These are phyloP conservation scores for Rhizopogon vulgaris DNA, from an alignment of 768 basidiomycete species.

Conservation along the genomic window DNA sequence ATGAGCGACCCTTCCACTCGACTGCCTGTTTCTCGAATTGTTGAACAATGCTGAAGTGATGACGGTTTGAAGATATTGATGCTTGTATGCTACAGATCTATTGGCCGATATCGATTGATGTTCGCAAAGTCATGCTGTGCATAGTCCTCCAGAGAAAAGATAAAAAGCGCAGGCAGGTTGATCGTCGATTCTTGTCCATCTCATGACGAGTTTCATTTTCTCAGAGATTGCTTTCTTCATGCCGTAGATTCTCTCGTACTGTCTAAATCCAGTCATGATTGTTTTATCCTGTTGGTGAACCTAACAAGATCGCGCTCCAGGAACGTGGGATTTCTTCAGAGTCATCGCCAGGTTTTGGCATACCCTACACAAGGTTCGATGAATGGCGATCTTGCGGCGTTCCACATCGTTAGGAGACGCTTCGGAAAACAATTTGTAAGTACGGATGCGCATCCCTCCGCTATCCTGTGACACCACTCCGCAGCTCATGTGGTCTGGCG, in stretches of 20 bases:
- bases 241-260: slow-evolving; percentile 20
- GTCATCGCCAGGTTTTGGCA: neutral
- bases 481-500: neutral
- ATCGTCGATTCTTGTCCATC: slow-evolving; percentile 22
- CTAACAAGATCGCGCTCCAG: neutral
- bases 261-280: slow-evolving; percentile 2
- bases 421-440: neutral
- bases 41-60: slow-evolving; percentile 21
- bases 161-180: slow-evolving; percentile 34
- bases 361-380: neutral
- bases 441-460: neutral
- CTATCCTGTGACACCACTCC: slow-evolving; percentile 1
- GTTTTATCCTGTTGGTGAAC: slow-evolving; percentile 1
- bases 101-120: slow-evolving; percentile 18
- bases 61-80: slow-evolving; percentile 22
- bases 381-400: neutral
- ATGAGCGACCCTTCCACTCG: slow-evolving; percentile 29
- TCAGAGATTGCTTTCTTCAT: slow-evolving; percentile 26
- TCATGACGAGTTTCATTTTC: slow-evolving; percentile 23
- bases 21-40: slow-evolving; percentile 19
- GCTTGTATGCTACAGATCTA: slow-evolving; percentile 24
- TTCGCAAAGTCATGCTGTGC: slow-evolving; percentile 28
- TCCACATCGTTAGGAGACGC: neutral
- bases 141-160: slow-evolving; percentile 19
- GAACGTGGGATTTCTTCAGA: slow-evolving; percentile 1